Evolutionary conservation across 2,329 filamentous ascomycete species (phyloP), one percentile per base, ranked within the genome.

Genomic region (Blumeria hordei): DNA sequence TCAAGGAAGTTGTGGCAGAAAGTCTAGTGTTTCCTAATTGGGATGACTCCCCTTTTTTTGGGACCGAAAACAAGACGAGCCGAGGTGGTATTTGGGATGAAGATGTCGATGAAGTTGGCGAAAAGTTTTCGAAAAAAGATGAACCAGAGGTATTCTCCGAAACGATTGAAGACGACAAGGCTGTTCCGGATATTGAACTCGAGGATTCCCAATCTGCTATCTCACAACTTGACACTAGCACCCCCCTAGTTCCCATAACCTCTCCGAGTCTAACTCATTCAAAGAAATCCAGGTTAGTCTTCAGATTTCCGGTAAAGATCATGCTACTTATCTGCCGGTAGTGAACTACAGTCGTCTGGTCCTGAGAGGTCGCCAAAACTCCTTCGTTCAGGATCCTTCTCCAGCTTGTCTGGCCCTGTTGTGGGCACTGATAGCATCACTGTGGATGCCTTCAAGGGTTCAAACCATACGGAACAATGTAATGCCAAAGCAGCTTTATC

Each of bases 11-110:
- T 8, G 75, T 98, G 57, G 85, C 84, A 9, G 92, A 98, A 69
- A 94, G 88, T 1, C 67, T 96, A 18, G 92, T 98, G 1, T 72
- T 83, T 55, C 92, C 92, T 0, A 94, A 94, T 64, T 98, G 92
- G 90, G 92, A 98, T 60, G 92, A 98, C 65, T 76, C 87, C 28
- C 88, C 92, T 0, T 96, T 98, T 67, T 83, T 87, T 64, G 79
- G 84, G 61, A 96, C 88, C 0, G 74, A 81, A 55, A 72, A 77
- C 56, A 87, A 94, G 65, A 69, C 72, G 18, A 88, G 86, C 73
- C 77, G 92, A 61, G 92, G 90, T 10, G 92, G 92, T 0, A 83
- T 96, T 18, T 98, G 79, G 63, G 72, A 75, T 35, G 72, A 73
- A 33, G 76, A 45, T 45, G 8, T 45, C n/a, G 21, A 16, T 45